Evolutionary conservation across 192 early-diverging fungal genomes (phyloP).

Genomic region (Backusella morwellensis): DNA sequence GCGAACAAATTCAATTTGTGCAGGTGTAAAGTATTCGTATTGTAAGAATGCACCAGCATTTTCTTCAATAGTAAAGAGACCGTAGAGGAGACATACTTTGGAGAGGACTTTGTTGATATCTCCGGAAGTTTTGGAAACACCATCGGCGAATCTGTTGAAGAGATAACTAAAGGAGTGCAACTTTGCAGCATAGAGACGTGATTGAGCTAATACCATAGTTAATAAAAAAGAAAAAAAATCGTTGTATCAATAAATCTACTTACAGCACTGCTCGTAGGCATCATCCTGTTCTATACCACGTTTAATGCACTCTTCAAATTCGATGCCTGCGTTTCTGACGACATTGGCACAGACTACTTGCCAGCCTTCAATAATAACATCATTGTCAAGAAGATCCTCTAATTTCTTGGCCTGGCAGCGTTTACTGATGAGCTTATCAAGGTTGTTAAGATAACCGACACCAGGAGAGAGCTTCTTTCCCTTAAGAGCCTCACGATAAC

Average conservation of each 20-base stretch:
- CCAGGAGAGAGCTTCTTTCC: slow-evolving; percentile 79
- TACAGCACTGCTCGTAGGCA: slow-evolving; percentile 81
- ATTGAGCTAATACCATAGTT: slow-evolving; percentile 40
- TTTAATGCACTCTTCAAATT: slow-evolving; percentile 68
- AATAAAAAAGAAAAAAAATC: background rate
- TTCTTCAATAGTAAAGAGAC: slow-evolving; percentile 78
- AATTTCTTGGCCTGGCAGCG: slow-evolving; percentile 48
- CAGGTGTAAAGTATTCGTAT: slow-evolving; percentile 77
- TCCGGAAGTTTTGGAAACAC: slow-evolving; percentile 62
- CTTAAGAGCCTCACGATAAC: slow-evolving; percentile 63
- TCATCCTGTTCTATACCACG: slow-evolving; percentile 71
- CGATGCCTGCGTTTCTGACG: slow-evolving; percentile 76
- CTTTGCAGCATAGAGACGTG: slow-evolving; percentile 80
- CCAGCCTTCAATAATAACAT: slow-evolving; percentile 75
- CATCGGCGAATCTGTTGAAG: slow-evolving; percentile 78
- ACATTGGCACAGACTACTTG: slow-evolving; percentile 80
- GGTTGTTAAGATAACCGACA: slow-evolving; percentile 70
- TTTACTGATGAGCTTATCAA: slow-evolving; percentile 46
- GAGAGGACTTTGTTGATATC: slow-evolving; percentile 60
- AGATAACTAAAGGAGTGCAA: slow-evolving; percentile 84
- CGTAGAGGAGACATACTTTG: slow-evolving; percentile 79
- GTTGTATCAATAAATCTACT: background rate
- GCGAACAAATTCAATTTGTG: slow-evolving; percentile 71
- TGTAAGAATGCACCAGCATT: slow-evolving; percentile 87
- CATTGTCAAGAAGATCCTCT: slow-evolving; percentile 53